A percentile compares a stretch with the other conserved stretches of the same genome.
Conservation (phyloP, 1,284 basidiomycete genomes). For the Microbotryum saponariae region DNA sequence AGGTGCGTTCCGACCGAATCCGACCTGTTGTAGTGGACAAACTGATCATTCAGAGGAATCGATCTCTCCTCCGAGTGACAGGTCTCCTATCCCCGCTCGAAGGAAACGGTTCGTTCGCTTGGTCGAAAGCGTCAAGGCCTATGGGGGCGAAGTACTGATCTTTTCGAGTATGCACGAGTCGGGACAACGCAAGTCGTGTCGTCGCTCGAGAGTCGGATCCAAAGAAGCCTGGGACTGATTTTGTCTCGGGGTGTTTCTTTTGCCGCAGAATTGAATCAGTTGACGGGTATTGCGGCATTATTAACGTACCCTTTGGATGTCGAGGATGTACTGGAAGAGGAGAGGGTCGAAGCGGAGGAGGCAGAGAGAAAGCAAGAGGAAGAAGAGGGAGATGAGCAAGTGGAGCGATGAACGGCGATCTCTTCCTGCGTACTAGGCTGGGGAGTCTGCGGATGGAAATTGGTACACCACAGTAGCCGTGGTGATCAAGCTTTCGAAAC, state of each 20-base stretch:
- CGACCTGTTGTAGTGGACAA: too few species aligned
- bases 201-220: too few species aligned
- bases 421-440: too few species aligned
- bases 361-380: conserved; percentile 6
- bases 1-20: conserved; percentile 48
- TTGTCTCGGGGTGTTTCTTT: not conserved
- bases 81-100: conserved; percentile 23
- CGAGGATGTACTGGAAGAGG: conserved; percentile 48
- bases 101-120: conserved; percentile 66
- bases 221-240: too few species aligned
- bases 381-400: conserved; percentile 4
- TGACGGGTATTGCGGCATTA: conserved; percentile 93
- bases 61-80: not conserved
- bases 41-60: not conserved
- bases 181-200: conserved; percentile 68
- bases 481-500: too few species aligned
- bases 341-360: conserved; percentile 10
- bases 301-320: conserved; percentile 93
- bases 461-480: too few species aligned
- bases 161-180: conserved; percentile 99
- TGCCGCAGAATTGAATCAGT: conserved; percentile 73
- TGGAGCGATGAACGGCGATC: not conserved
- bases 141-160: conserved; percentile 86
- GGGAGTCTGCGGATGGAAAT: too few species aligned
- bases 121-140: conserved; percentile 79